Conservation (phyloP, 352 stramenopile species). For the Pythium volutum region DNA sequence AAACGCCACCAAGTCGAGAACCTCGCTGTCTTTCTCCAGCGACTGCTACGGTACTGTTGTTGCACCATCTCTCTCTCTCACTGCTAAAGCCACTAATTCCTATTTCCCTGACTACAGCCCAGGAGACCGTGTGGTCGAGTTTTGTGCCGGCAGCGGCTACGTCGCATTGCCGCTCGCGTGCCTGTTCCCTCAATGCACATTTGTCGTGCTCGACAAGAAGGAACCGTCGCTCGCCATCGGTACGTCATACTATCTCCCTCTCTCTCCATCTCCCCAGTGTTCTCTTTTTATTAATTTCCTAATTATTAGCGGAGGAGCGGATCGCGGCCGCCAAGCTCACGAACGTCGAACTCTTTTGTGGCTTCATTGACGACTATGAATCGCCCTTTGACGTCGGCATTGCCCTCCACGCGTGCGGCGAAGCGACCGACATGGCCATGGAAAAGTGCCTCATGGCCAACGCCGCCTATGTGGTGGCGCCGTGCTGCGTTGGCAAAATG, state of each 20-base stretch:
- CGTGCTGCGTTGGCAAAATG: conserved; percentile 82
- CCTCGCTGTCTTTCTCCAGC: conserved; percentile 63
- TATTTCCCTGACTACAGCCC: conserved; percentile 28
- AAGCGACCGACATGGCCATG: conserved; percentile 81
- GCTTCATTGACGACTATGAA: conserved; percentile 68
- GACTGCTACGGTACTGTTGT: conserved; percentile 46
- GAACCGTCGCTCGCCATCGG: conserved; percentile 71
- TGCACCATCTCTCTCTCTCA: no score
- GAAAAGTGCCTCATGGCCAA: conserved; percentile 58
- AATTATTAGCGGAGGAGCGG: conserved; percentile 45
- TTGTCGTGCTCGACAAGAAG: conserved; percentile 81
- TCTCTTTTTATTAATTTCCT: no score
- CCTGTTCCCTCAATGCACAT: conserved; percentile 68
- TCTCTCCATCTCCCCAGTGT: background rate
- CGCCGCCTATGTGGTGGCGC: conserved; percentile 72
- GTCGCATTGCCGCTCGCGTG: conserved; percentile 71
- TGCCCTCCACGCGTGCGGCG: conserved; percentile 75
- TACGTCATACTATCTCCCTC: conserved; percentile 18
- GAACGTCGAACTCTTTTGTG: conserved; percentile 77
- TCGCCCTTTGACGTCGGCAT: conserved; percentile 75
- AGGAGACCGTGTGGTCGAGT: conserved; percentile 78
- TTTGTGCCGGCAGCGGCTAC: conserved; percentile 77
- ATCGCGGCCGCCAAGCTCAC: conserved; percentile 53
- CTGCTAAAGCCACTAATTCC: background rate
- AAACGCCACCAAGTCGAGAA: conserved; percentile 82